phyloP scores from a whole-genome alignment of 1,284 basidiomycete species.

The Apiotrichum veenhuisii region DNA sequence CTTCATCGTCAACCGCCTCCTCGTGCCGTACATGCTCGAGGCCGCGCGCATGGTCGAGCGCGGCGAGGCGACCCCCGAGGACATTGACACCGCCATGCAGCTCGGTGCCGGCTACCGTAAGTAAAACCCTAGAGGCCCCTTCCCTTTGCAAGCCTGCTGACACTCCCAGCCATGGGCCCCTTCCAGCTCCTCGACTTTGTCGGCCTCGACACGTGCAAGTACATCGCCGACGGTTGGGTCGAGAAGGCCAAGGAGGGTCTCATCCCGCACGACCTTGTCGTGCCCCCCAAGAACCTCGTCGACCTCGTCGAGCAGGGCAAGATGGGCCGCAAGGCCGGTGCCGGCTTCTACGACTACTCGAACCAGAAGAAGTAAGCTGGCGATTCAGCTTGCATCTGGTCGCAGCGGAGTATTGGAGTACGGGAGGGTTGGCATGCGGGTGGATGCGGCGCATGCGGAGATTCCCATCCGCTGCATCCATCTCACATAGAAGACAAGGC shows the following conservation, averaged over 20 bases:
- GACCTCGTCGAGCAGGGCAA: conserved; percentile 55
- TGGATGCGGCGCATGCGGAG: too few relatives aligned
- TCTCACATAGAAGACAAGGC: too few relatives aligned
- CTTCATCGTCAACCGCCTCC: conserved; percentile 57
- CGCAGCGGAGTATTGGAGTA: background rate
- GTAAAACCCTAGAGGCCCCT: too few relatives aligned
- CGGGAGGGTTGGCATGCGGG: too few relatives aligned
- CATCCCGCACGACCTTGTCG: conserved; percentile 53
- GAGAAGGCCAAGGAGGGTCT: conserved; percentile 51
- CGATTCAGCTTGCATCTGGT: background rate
- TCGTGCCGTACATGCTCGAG: conserved; percentile 57
- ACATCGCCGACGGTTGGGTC: conserved; percentile 57
- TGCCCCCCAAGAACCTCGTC: conserved; percentile 51
- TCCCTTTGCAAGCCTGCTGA: too few relatives aligned
- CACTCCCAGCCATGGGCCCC: conserved; percentile 42
- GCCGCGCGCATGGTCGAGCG: conserved; percentile 58
- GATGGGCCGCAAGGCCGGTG: conserved; percentile 56
- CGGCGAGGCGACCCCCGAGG: conserved; percentile 57
- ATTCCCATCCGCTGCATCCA: too few relatives aligned
- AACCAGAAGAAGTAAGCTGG: conserved; percentile 4
- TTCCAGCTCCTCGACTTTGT: conserved; percentile 58
- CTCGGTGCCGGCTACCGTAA: conserved; percentile 56
- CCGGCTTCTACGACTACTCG: conserved; percentile 43
- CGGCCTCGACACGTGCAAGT: conserved; percentile 52
- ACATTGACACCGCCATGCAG: conserved; percentile 60